Base-by-base conservation (phyloP, 148 eudicot species). In the Bassia scoparia region DNA sequence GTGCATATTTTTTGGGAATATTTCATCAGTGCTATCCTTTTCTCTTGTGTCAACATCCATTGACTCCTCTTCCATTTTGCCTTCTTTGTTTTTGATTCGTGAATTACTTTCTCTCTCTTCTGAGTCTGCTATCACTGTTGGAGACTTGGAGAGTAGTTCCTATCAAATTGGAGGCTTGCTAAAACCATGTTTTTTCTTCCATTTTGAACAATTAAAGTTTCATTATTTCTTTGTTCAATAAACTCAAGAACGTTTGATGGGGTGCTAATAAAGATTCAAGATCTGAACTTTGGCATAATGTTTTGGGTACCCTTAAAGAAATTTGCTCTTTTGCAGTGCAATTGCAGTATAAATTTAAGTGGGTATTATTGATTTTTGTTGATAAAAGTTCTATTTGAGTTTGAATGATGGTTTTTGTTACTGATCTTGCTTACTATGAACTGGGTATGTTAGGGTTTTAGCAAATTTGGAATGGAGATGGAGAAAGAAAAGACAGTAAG, bases 401-500 rank as follows among this genome's bases (percentile, higher is more conserved):
- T 41, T 79, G 43, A 53, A 11, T 37, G 3, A 3, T 41, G 46
- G 7, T 33, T 58, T 38, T 33, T 58, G 64, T 72, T 26, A 72
- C 48, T 72, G 21, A 60, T 78, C 62, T 78, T 9, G 16, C 52
- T 27, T 60, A 20, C 38, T 69, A n/a, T 79, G 67, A 74, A 50
- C 10, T 75, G 75, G 78, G 59, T 69, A 68, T 70, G 64, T 35
- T 62, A 70, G 76, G 70, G 76, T 70, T 74, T 56, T 79, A 43
- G 35, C 52, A 33, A 60, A 63, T 4, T 66, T 73, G 64, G 66
- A 52, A 92, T 92, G 97, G 97, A 90, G 79, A 13, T 87, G 76
- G 88, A 87, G 85, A 83, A 83, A 69, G 88, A 84, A 77, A 90
- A 83, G 82, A 69, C 82, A 55, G 91, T 89, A 61, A 87, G 97